Conservation (phyloP, 768 basidiomycete species). For the Clitopilus passeckerianus region DNA sequence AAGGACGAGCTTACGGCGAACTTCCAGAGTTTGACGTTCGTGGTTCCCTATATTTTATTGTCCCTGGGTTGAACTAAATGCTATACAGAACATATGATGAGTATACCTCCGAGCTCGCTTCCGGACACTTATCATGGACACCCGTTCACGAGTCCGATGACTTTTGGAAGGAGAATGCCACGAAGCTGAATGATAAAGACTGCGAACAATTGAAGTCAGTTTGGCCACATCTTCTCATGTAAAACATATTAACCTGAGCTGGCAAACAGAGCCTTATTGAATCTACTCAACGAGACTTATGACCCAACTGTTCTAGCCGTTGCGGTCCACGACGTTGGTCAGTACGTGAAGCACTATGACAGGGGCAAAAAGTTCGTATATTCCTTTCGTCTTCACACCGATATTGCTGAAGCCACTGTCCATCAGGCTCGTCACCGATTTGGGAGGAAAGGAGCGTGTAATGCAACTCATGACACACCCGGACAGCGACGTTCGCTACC, state of each 20-base stretch:
- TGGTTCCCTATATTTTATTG: constrained; percentile 3
- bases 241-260: no score
- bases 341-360: constrained; percentile 90
- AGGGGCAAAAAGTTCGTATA: constrained; percentile 80
- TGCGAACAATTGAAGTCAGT: constrained; percentile 78
- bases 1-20: constrained; percentile 79
- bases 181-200: constrained; percentile 80
- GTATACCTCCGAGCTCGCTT: constrained; percentile 85
- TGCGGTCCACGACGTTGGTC: constrained; percentile 88
- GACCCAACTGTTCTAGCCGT: constrained; percentile 86
- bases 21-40: constrained; percentile 89
- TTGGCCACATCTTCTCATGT: neutral
- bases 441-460: constrained; percentile 81
- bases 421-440: constrained; percentile 68
- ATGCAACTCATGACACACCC: constrained; percentile 93
- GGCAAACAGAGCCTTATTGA: constrained; percentile 62
- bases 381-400: neutral
- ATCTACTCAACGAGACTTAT: constrained; percentile 59
- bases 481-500: constrained; percentile 88
- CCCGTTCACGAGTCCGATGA: constrained; percentile 95
- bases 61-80: neutral
- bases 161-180: constrained; percentile 97
- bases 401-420: neutral
- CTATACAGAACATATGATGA: constrained; percentile 85
- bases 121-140: constrained; percentile 91